Conservation (phyloP, 1,284 basidiomycete species). For the Cerrena zonata region DNA sequence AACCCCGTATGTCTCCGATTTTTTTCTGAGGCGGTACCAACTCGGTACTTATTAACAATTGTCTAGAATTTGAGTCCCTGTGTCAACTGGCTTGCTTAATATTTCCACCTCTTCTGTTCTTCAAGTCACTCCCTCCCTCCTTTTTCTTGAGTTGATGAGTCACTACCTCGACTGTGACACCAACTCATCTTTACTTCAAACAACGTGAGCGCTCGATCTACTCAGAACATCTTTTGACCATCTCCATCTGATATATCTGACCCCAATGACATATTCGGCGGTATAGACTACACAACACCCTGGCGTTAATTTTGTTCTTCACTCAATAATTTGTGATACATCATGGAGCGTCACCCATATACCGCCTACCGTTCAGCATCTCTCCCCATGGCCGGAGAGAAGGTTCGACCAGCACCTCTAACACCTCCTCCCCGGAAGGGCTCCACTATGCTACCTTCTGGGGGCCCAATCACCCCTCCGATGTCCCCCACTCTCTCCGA, state of each 20-base stretch:
- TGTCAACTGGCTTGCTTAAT: not conserved
- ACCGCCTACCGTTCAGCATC: conserved; percentile 32
- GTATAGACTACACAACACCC: conserved; percentile 19
- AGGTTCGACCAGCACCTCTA: conserved; percentile 20
- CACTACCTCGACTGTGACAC: not conserved
- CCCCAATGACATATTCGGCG: conserved; percentile 8
- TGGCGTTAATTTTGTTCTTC: conserved; percentile 22
- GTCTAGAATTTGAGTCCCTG: not conserved
- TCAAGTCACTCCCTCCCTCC: not conserved
- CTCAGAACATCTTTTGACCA: not conserved
- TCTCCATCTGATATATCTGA: not conserved
- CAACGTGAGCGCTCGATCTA: not conserved
- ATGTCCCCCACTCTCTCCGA: conserved; percentile 34
- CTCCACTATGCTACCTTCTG: conserved; percentile 30
- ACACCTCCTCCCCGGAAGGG: conserved; percentile 22
- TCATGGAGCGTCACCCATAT: conserved; percentile 3
- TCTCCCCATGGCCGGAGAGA: conserved; percentile 26
- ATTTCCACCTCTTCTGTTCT: too few species aligned
- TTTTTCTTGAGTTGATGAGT: not conserved
- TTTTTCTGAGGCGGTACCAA: too few species aligned
- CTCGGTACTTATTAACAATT: too few species aligned
- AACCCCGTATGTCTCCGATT: too few species aligned
- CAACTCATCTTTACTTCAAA: not conserved
- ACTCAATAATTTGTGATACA: conserved; percentile 12
- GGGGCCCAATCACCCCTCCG: conserved; percentile 36